Base-by-base conservation (phyloP, 2,329 filamentous ascomycete genomes). In the Colletotrichum cuscutae region DNA sequence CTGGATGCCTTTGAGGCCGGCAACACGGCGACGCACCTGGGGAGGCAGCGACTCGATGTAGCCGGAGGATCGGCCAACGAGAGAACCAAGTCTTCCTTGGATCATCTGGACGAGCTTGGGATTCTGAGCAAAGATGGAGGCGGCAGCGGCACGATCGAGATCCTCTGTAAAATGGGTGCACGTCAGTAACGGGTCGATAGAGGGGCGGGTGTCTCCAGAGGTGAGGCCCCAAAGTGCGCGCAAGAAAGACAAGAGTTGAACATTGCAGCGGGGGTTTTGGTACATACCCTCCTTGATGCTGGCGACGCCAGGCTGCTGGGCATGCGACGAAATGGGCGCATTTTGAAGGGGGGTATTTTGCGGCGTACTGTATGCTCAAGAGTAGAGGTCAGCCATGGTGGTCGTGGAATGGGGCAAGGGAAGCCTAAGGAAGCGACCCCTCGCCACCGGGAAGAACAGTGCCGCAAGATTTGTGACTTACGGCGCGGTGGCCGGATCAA, bases 341-440 rank as follows among this genome's bases (percentile, higher is more conserved):
- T 96, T 95, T 86, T 92, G 95, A 77, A 95, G 93, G 78, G 97
- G 97, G 69, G 97, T 99, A 88, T 99, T 99, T 87, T 99, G 97
- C 81, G 97, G 97, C 81, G 97, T 99, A 80, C 97, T 98, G 75
- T 54, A 70, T 56, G 68, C 22, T 57, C 60, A 64, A 71, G 72
- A 57, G 56, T 52, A 35, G 54, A 67, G 62, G 72, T 78, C 74
- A 78, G 73, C 66, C 73, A 73, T 57, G 68, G 26, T 56, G 56
- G 57, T 57, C 46, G 58, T 57, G 22, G 35, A 59, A 30, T 52
- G 35, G 69, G 71, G 59, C 65, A 76, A 76, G 75, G 67, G 68
- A 61, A 64, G 70, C 64, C 67, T 6, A 56, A 42, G 62, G 52
- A 54, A 54, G 49, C 62, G 52, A 56, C 62, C 52, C 62, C 62